Conservation (phyloP, 441 rosid genomes). For the Pelargonium australe region DNA sequence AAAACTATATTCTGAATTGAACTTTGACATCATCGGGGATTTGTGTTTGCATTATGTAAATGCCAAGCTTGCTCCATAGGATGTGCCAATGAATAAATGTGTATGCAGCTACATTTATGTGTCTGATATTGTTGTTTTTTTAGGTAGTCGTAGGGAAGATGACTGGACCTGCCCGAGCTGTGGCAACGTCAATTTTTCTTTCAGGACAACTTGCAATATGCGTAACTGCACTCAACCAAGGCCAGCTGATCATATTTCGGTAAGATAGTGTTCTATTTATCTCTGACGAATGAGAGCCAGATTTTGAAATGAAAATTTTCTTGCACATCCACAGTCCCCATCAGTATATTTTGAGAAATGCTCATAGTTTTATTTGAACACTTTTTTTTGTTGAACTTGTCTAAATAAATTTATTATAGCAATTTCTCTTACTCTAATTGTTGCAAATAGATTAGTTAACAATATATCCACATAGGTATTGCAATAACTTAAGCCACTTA, state of each 20-base stretch:
- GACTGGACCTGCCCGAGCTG: slow-evolving; percentile 99
- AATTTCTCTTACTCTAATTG: neutral
- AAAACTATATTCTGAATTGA: neutral
- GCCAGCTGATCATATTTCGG: slow-evolving; percentile 87
- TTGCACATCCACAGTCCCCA: neutral
- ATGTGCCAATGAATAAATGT: neutral
- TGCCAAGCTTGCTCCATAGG: too few relatives aligned
- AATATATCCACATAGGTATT: neutral
- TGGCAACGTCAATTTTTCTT: slow-evolving; percentile 92
- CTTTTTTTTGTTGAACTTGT: neutral
- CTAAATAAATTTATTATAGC: neutral
- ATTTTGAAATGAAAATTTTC: neutral
- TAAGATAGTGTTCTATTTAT: slow-evolving; percentile 24
- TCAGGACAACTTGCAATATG: slow-evolving; percentile 97
- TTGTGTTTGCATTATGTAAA: too few relatives aligned
- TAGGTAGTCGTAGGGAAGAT: slow-evolving; percentile 96
- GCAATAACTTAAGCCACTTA: neutral
- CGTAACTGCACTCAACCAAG: slow-evolving; percentile 93
- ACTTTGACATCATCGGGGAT: neutral
- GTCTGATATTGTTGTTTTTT: slow-evolving; percentile 8
- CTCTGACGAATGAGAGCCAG: neutral
- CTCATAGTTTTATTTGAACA: neutral
- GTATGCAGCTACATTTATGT: neutral
- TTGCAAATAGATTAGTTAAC: neutral
- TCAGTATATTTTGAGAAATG: neutral